Base-by-base conservation (phyloP, 495 filamentous ascomycete genomes). In the Astrocystis sublimbata region DNA sequence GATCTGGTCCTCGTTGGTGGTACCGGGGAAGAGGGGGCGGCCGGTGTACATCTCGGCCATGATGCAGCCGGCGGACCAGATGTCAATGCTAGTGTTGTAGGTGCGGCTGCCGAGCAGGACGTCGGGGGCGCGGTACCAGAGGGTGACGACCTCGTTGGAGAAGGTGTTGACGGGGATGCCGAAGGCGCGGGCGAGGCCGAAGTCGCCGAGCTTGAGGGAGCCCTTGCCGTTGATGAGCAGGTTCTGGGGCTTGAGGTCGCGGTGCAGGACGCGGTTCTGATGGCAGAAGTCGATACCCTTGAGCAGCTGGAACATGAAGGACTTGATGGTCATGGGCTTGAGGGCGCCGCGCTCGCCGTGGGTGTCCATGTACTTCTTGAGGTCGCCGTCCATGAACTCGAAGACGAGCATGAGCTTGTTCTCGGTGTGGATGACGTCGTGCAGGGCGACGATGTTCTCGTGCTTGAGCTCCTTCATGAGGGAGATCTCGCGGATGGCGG, bases 341-440 rank as follows among this genome's bases (percentile, higher is more conserved):
- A 98, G 78, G 23, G 89, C 88, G 30, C 93, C 92, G 56, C 91
- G 83, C 45, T 93, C 88, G 65, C 90, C 89, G 28, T 90, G 85
- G 17, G 87, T 88, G 68, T 99, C 94, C 94, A 99, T 99, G 77
- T 97, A 98, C 73, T 93, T 94, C 83, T 99, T 99, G n/a, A 99
- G 80, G 70, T 99, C 94, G 67, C 92, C 88, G 75, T 99, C 94
- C 88, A 99, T 96, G 74, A 88, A 97, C 75, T 99, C 94, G 66
- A 97, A 96, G 13, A 99, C 94, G 38, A 99, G 89, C 92, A 98
- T 98, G 43, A 99, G 85, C 74, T 99, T 99, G 79, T 98, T 97
- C 76, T 99, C 94, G 58, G 94, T 98, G 73, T 99, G 94, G 68
- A 99, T 97, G 33, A 99, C 96, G 79, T 99, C 96, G 80, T 98